These are phyloP conservation scores for Globisporangium ultimum DNA, from an alignment of 352 stramenopile species.

Conservation along the genomic window DNA sequence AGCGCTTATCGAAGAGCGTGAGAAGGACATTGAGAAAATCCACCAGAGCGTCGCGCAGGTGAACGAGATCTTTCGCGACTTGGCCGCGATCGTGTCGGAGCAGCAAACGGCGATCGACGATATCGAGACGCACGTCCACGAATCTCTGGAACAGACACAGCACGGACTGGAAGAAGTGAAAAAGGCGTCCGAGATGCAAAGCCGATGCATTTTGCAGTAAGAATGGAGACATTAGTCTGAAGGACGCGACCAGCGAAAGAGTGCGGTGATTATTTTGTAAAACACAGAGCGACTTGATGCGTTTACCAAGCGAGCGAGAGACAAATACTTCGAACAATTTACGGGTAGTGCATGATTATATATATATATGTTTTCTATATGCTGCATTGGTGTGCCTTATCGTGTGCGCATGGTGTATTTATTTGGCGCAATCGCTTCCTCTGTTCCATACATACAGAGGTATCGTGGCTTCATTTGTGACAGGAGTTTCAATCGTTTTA, in stretches of 20 bases:
- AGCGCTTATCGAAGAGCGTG: constrained; percentile 86
- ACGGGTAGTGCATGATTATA: no score
- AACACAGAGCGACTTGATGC: no score
- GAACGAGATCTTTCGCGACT: constrained; percentile 88
- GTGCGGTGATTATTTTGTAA: no score
- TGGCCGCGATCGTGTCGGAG: constrained; percentile 82
- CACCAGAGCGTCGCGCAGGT: constrained; percentile 89
- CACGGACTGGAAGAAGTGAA: constrained; percentile 81
- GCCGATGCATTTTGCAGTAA: constrained; percentile 70
- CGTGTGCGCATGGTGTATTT: no score
- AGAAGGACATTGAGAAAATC: constrained; percentile 85
- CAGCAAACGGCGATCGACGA: constrained; percentile 85
- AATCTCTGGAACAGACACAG: constrained; percentile 81
- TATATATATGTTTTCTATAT: no score
- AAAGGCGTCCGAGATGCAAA: constrained; percentile 81
- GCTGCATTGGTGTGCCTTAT: no score
- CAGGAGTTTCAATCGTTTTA: no score
- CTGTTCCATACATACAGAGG: no score
- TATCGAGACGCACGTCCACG: constrained; percentile 82
- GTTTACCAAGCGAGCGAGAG: no score
- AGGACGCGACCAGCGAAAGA: not conserved
- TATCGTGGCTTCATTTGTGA: no score
- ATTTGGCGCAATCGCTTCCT: no score
- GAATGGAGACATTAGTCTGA: not conserved
- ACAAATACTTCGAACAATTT: no score